Evolutionary conservation across 169 alveolate genomes (phyloP), one percentile per base, ranked within the genome.

Genomic region (Theileria equi): DNA sequence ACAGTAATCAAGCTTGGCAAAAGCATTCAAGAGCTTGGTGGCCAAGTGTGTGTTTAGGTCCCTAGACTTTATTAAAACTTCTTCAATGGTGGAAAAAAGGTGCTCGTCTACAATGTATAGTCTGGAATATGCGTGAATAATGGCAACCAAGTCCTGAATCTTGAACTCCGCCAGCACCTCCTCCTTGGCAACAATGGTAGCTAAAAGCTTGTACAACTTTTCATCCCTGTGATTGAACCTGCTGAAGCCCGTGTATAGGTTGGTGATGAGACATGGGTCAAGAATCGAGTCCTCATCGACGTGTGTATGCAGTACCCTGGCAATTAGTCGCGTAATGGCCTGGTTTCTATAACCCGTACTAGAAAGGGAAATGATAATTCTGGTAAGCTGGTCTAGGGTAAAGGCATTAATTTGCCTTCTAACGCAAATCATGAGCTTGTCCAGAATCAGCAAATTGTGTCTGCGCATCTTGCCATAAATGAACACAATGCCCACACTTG

Each of bases 141-240:
- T 41, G 5, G 80, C 54, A 0, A 77, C 54, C 11, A 67, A 49
- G 23, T 77, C 86, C 32, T 60, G 70, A 0, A 36, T 19, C 54
- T 47, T 48, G 10, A 77, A 36, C 16, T 77, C 74, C 19, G 73
- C 47, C 13, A 77, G 34, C 31, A 77, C 80, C 34, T 77, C 86
- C 55, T 66, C 81, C 61, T 77, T 77, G 11, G 32, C 57, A 10
- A 77, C 47, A 17, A 77, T 65, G 28, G 6, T 29, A 8, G 72
- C 36, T n/a, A 77, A 60, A 2, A 36, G 17, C 16, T 59, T 43
- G 45, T 48, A 67, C 23, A 77, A 38, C 29, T 44, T 7, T 5
- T 60, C 65, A 21, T 64, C 44, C 40, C 50, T 44, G n/a, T 61
- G 50, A n/a, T 41, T 64, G 17, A 67, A 77, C 13, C 86, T 38